Conservation (phyloP, 2,329 filamentous ascomycete species). For the Cladosporium sp. region DNA sequence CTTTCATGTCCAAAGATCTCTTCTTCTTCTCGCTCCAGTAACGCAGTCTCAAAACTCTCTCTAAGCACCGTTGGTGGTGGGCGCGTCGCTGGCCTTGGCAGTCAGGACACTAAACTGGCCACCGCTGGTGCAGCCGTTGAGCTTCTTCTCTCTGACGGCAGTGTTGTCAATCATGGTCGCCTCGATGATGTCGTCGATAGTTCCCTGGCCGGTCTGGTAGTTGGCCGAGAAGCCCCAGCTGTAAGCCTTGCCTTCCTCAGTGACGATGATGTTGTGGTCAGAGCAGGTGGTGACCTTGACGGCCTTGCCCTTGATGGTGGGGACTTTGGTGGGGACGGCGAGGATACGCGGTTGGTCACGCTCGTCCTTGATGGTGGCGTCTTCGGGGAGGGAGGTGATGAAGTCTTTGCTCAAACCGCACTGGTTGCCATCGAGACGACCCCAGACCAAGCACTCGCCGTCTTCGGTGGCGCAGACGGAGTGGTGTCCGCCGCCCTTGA, state of each 20-base stretch:
- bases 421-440: slow-evolving; percentile 60
- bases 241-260: slow-evolving; percentile 67
- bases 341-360: slow-evolving; percentile 69
- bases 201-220: slow-evolving; percentile 78
- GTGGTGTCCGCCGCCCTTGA: slow-evolving; percentile 76
- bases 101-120: slow-evolving; percentile 71
- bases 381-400: slow-evolving; percentile 55
- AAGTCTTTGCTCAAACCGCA: slow-evolving; percentile 49
- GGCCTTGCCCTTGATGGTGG: slow-evolving; percentile 55
- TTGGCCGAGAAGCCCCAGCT: slow-evolving; percentile 80
- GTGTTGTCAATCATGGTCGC: slow-evolving; percentile 84
- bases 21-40: background rate
- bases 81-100: slow-evolving; percentile 20
- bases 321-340: slow-evolving; percentile 62
- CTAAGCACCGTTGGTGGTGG: slow-evolving; percentile 5
- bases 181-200: slow-evolving; percentile 73
- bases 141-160: slow-evolving; percentile 71
- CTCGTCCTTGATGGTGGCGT: slow-evolving; percentile 62
- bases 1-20: background rate
- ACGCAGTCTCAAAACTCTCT: background rate
- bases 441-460: slow-evolving; percentile 61
- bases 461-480: slow-evolving; percentile 59
- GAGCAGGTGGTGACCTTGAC: slow-evolving; percentile 54
- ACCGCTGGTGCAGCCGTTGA: slow-evolving; percentile 80
- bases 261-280: slow-evolving; percentile 73